phyloP scores from a whole-genome alignment of 768 basidiomycete species.

The Pleurotus tuber-regium region DNA sequence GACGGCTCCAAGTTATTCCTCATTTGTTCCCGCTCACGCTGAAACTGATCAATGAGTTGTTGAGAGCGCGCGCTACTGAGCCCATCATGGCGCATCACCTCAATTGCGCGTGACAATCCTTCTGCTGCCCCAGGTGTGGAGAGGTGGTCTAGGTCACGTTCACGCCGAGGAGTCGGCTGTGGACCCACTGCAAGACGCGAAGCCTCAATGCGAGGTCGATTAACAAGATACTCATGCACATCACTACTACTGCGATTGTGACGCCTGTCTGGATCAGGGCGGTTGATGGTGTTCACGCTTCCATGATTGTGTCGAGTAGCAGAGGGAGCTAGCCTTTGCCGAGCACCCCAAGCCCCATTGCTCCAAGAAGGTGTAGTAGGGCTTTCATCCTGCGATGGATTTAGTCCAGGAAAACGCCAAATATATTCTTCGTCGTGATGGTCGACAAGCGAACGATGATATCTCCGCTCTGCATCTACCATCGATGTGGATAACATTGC shows the following conservation, averaged over 20 bases:
- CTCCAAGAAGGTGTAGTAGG: background rate
- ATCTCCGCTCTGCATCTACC: background rate
- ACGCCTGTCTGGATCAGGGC: background rate
- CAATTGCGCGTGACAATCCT: slow-evolving; percentile 28
- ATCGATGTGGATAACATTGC: too few species aligned
- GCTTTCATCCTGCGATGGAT: background rate
- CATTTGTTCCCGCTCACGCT: slow-evolving; percentile 17
- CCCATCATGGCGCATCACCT: slow-evolving; percentile 30
- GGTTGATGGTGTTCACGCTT: background rate
- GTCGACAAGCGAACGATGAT: background rate
- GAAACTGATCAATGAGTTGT: slow-evolving; percentile 27
- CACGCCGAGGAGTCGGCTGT: too few species aligned
- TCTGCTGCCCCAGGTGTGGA: slow-evolving; percentile 17
- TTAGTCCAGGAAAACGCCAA: slow-evolving; percentile 6
- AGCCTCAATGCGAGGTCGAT: slow-evolving; percentile 25
- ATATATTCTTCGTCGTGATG: background rate
- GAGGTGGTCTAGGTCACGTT: too few species aligned
- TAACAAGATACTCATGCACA: slow-evolving; percentile 22
- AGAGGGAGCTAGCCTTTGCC: background rate
- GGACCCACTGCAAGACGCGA: slow-evolving; percentile 23
- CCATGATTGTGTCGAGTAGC: background rate
- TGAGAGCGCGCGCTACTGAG: slow-evolving; percentile 25
- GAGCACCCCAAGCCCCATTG: background rate
- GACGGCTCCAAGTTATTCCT: background rate
- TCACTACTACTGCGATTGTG: slow-evolving; percentile 12